Evolutionary conservation across 2,329 filamentous ascomycete genomes (phyloP).

Genomic region (Whalleya microplaca): DNA sequence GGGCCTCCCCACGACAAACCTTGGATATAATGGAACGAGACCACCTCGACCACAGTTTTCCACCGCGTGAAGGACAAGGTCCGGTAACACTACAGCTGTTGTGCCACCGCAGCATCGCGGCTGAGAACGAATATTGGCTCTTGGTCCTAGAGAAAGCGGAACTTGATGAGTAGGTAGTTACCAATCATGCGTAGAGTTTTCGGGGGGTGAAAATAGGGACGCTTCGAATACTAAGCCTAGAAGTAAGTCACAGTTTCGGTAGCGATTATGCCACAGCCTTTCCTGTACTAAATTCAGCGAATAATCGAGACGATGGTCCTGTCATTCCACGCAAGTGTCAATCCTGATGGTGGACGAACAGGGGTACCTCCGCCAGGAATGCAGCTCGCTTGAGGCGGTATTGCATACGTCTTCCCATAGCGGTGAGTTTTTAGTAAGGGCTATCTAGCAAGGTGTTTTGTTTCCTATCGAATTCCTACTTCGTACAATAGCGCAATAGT

Average conservation of each 20-base stretch:
- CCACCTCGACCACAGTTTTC: constrained; percentile 4
- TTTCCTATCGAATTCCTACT: not conserved
- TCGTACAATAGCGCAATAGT: not conserved
- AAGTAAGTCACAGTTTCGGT: constrained; percentile 15
- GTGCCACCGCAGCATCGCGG: constrained; percentile 20
- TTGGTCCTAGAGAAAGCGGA: constrained; percentile 21
- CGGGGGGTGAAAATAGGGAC: constrained; percentile 23
- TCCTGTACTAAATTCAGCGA: constrained; percentile 16
- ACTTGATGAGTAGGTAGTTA: constrained; percentile 10
- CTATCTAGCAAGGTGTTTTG: not conserved
- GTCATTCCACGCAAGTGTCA: constrained; percentile 17
- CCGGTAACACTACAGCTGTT: constrained; percentile 26
- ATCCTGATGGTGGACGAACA: constrained; percentile 18
- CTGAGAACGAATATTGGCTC: constrained; percentile 22
- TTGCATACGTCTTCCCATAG: constrained; percentile 10
- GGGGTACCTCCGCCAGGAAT: constrained; percentile 20
- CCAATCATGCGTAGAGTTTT: constrained; percentile 14
- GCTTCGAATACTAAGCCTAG: constrained; percentile 6
- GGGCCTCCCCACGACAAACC: constrained; percentile 6
- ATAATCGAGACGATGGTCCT: constrained; percentile 8
- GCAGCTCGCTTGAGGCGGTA: constrained; percentile 23
- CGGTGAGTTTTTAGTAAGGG: constrained; percentile 21
- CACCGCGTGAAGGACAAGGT: constrained; percentile 7
- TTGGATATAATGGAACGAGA: constrained; percentile 12
- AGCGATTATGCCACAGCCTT: constrained; percentile 16